phyloP scores from a whole-genome alignment of 2,329 filamentous ascomycete genomes.

The Kalmusia sp. region DNA sequence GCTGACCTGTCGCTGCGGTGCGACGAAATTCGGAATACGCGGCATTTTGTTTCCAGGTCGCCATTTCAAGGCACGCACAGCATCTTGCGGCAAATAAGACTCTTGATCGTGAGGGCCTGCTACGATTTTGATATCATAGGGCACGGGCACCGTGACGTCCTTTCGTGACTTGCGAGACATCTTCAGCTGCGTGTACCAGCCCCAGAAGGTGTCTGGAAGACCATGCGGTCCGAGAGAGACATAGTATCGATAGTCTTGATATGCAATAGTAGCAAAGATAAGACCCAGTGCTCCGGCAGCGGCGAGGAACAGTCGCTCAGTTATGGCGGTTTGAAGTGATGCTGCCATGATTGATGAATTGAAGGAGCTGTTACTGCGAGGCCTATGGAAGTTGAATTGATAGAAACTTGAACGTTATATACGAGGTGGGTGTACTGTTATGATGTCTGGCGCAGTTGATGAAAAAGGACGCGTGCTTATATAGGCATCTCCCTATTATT shows the following conservation, averaged over 20 bases:
- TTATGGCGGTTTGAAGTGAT: background rate
- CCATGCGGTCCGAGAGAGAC: slow-evolving; percentile 4
- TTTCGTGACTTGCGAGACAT: slow-evolving; percentile 4
- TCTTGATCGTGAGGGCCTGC: slow-evolving; percentile 4
- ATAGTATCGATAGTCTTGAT: slow-evolving; percentile 3
- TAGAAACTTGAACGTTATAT: too few relatives aligned
- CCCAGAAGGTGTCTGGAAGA: background rate
- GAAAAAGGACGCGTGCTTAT: too few relatives aligned
- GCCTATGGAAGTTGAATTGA: too few relatives aligned
- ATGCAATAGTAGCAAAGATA: slow-evolving; percentile 1
- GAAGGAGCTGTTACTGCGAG: too few relatives aligned
- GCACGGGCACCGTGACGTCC: slow-evolving; percentile 4
- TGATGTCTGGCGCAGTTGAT: too few relatives aligned
- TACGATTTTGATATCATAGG: slow-evolving; percentile 1
- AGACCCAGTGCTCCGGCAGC: background rate
- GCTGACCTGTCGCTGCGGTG: slow-evolving; percentile 6
- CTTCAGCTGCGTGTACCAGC: slow-evolving; percentile 4
- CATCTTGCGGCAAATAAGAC: background rate
- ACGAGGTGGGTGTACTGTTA: too few relatives aligned
- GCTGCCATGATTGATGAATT: background rate
- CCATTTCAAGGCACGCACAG: background rate
- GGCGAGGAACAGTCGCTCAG: background rate
- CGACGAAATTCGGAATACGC: slow-evolving; percentile 7
- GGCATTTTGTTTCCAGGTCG: slow-evolving; percentile 7
- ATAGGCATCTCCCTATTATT: too few relatives aligned